A percentile compares a stretch with the other conserved stretches of the same genome.
phyloP scores from a whole-genome alignment of 164 flowering plant genomes.

The Chimonanthus praecox region DNA sequence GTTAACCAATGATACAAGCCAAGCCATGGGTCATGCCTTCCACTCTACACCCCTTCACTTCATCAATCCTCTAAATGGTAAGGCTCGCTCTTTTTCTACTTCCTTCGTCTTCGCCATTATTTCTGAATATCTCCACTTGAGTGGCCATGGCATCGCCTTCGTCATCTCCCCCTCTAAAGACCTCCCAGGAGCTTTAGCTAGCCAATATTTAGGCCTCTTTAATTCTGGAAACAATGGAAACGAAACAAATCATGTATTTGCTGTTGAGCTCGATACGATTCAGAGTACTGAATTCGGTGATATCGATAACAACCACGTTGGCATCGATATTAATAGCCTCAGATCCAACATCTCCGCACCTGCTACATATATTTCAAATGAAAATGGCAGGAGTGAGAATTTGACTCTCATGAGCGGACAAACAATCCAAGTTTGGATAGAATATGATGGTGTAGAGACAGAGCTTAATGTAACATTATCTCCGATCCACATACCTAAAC shows the following conservation, averaged over 20 bases:
- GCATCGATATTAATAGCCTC: conserved; percentile 9
- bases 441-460: background rate
- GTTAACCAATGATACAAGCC: conserved; percentile 30
- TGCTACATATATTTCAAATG: conserved; percentile 3
- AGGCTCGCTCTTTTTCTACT: background rate
- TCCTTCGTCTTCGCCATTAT: background rate
- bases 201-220: conserved; percentile 4
- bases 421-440: conserved; percentile 1
- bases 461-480: conserved; percentile 1
- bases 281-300: conserved; percentile 4
- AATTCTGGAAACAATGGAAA: background rate
- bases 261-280: conserved; percentile 4
- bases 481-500: background rate
- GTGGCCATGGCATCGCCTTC: conserved; percentile 4
- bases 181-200: background rate
- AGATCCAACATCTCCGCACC: background rate
- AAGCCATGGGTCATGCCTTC: background rate
- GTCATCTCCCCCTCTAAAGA: background rate
- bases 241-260: background rate
- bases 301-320: conserved; percentile 21
- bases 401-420: background rate
- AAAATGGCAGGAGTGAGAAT: background rate
- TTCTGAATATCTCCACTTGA: background rate
- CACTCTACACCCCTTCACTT: background rate
- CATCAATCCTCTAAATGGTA: background rate